A percentile compares a stretch with the other conserved stretches of the same genome.
These are phyloP conservation scores for Pleurotus salmoneostramineus DNA, from an alignment of 768 basidiomycete genomes.

Conservation along the genomic window DNA sequence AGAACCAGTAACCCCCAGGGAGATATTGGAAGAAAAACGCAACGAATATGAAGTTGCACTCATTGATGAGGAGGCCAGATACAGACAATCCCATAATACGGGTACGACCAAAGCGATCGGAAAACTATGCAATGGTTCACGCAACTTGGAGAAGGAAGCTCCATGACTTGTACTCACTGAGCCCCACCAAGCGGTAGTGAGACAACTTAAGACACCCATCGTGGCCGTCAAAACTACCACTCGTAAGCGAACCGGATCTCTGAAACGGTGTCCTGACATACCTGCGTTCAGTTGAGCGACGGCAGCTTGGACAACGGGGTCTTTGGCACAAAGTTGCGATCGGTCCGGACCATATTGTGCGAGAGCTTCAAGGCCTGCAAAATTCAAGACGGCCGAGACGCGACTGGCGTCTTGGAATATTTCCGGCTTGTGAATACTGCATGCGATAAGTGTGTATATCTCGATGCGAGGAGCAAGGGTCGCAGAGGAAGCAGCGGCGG, in stretches of 20 bases:
- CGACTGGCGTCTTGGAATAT: neutral
- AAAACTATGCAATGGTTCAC: slow-evolving; percentile 41
- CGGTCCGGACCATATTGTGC: neutral
- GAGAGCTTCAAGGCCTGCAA: neutral
- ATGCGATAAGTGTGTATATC: slow-evolving; percentile 70
- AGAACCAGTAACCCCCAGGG: slow-evolving; percentile 82
- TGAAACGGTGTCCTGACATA: slow-evolving; percentile 25
- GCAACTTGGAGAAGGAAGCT: neutral
- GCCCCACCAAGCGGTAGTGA: slow-evolving; percentile 88
- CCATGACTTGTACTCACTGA: slow-evolving; percentile 41
- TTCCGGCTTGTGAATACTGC: slow-evolving; percentile 61
- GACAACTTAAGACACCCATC: slow-evolving; percentile 69
- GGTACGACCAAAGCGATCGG: slow-evolving; percentile 75
- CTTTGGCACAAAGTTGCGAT: slow-evolving; percentile 45
- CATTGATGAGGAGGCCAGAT: slow-evolving; percentile 56
- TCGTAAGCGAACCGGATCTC: neutral
- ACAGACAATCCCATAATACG: slow-evolving; percentile 58
- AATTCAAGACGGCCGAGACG: neutral
- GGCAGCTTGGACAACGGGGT: slow-evolving; percentile 71
- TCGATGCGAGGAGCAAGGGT: slow-evolving; percentile 70
- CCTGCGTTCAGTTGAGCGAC: slow-evolving; percentile 65
- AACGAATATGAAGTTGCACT: slow-evolving; percentile 67
- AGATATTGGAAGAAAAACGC: slow-evolving; percentile 50
- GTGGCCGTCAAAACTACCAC: slow-evolving; percentile 53
- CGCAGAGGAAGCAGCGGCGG: slow-evolving; percentile 49